Evolutionary conservation across 352 stramenopile species (phyloP), one percentile per base, ranked within the genome.

Genomic region (Proteromonas lacertae): DNA sequence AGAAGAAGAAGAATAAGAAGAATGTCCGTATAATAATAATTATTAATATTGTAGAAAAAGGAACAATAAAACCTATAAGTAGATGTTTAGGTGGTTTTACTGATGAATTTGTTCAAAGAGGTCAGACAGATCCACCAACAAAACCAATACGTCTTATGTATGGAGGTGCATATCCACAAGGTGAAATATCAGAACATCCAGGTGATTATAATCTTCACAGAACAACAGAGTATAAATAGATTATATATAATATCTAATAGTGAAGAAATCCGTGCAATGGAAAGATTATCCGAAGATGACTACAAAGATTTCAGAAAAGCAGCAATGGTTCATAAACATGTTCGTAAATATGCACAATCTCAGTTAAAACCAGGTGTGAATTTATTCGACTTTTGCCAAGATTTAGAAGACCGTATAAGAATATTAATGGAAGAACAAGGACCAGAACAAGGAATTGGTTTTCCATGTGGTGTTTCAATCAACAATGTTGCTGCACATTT

Each of bases 401-500:
- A 65, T 21, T 47, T 93, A 1, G 80, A 92, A 52, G 72, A 92
- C 41, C 86, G 78, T 47, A 90, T 90, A 60, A 61, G 80, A 1
- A 55, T 81, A 41, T 50, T 96, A 4, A 68, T 93, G 1, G 55
- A 69, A 42, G 82, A 96, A 52, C 50, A 60, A 17, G 83, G 83
- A 25, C 62, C 90, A 42, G 46, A 70, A 44, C 46, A 45, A 17
- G 80, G 76, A 40, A 89, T 88, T 48, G 77, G 52, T 0, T 93
- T 88, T 53, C 82, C 82, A 1, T 93, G 79, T 4, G 83, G 83
- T 24, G 92, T 75, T 49, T 86, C 62, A 26, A 44, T 96, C 10
- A 93, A 96, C 53, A 65, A 94, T 55, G 72, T 93, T 4, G 81
- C 81, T 8, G 83, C 83, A 5, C 83, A 94, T 52, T 96, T 92